These are phyloP conservation scores for Pichia sp. DNA, from an alignment of 1,139 yeast genomes.

Conservation along the genomic window DNA sequence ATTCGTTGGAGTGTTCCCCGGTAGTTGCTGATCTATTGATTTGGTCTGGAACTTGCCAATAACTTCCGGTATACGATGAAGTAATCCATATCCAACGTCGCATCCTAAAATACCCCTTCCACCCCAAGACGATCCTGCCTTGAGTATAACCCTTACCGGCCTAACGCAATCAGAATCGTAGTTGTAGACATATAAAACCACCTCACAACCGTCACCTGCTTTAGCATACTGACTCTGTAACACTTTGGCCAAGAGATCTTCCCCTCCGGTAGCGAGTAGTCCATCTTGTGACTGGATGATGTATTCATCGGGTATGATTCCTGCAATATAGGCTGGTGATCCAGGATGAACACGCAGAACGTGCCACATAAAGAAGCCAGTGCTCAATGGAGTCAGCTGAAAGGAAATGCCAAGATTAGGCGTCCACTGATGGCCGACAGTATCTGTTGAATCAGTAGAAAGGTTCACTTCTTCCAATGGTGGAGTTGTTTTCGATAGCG, in stretches of 20 bases:
- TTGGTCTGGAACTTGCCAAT: slow-evolving; percentile 38
- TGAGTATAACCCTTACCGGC: slow-evolving; percentile 77
- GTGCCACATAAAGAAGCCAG: slow-evolving; percentile 87
- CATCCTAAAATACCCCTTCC: slow-evolving; percentile 84
- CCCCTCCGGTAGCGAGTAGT: slow-evolving; percentile 79
- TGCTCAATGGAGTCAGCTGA: slow-evolving; percentile 71
- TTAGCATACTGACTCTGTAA: slow-evolving; percentile 57
- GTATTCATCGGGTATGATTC: slow-evolving; percentile 82
- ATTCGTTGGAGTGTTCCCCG: neutral
- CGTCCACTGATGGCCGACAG: slow-evolving; percentile 13
- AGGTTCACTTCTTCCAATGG: slow-evolving; percentile 21
- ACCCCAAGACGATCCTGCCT: slow-evolving; percentile 45
- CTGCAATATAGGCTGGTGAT: slow-evolving; percentile 85
- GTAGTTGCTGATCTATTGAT: slow-evolving; percentile 3
- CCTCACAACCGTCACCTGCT: slow-evolving; percentile 28
- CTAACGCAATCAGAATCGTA: slow-evolving; percentile 80
- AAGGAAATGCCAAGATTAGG: slow-evolving; percentile 57
- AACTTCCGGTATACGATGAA: slow-evolving; percentile 79
- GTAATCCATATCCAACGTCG: slow-evolving; percentile 88
- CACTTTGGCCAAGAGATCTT: slow-evolving; percentile 67
- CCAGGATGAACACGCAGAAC: slow-evolving; percentile 67
- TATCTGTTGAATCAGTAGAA: slow-evolving; percentile 23
- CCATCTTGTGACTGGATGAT: slow-evolving; percentile 80
- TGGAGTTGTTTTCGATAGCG: neutral
- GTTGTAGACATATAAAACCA: slow-evolving; percentile 76